These are phyloP conservation scores for Macroventuria anomochaeta DNA, from an alignment of 2,329 filamentous ascomycete species.

Conservation along the genomic window DNA sequence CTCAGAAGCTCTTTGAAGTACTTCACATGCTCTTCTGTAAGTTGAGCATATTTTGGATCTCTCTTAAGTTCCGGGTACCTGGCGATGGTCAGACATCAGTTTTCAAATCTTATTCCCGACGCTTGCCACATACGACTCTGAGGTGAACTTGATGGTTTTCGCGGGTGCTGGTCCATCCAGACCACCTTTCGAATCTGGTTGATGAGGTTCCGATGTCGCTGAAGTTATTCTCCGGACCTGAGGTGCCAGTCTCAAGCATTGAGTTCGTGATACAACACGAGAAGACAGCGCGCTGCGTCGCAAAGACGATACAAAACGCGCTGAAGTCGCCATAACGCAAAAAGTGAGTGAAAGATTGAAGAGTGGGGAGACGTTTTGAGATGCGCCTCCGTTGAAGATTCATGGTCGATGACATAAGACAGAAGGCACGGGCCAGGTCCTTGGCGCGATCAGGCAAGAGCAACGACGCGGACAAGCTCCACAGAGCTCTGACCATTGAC, in stretches of 20 bases:
- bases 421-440: constrained; percentile 34
- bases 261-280: constrained; percentile 29
- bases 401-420: constrained; percentile 37
- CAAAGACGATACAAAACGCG: constrained; percentile 42
- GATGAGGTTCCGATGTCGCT: constrained; percentile 52
- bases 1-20: constrained; percentile 85
- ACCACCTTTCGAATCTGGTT: constrained; percentile 45
- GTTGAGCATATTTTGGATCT: constrained; percentile 72
- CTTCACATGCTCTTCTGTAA: constrained; percentile 80
- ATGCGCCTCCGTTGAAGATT: constrained; percentile 24
- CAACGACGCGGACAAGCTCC: constrained; percentile 49
- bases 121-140: constrained; percentile 66
- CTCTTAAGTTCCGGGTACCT: constrained; percentile 81
- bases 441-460: constrained; percentile 46
- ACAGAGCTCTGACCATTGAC: constrained; percentile 37
- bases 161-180: constrained; percentile 45
- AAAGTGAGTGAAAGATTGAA: constrained; percentile 27
- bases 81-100: constrained; percentile 15
- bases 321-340: constrained; percentile 43
- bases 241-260: constrained; percentile 33
- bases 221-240: constrained; percentile 49
- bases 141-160: constrained; percentile 74
- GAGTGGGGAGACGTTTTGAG: constrained; percentile 25
- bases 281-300: constrained; percentile 41
- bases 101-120: background rate